Evolutionary conservation across 768 basidiomycete species (phyloP).

Genomic region (Ramaria sp.): DNA sequence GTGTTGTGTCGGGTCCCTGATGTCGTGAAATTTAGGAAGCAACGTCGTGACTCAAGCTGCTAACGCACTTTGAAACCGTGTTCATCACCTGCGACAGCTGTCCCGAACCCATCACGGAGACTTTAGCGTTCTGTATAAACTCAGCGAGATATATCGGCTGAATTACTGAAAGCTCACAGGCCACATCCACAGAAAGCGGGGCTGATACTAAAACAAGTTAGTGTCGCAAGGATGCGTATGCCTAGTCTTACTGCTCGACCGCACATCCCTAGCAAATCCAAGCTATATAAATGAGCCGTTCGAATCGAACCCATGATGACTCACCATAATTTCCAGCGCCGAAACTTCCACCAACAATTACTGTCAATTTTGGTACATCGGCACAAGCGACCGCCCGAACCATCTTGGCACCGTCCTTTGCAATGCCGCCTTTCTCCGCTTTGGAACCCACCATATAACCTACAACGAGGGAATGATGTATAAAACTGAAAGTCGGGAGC

Average conservation of each 20-base stretch:
- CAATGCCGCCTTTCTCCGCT: slow-evolving; percentile 89
- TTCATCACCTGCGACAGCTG: slow-evolving; percentile 93
- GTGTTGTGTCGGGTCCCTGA: slow-evolving; percentile 74
- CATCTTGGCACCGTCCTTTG: slow-evolving; percentile 96
- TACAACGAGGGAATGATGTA: slow-evolving; percentile 16
- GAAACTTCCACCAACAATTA: slow-evolving; percentile 87
- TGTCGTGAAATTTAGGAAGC: not conserved
- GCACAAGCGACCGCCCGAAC: slow-evolving; percentile 91
- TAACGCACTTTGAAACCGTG: slow-evolving; percentile 65
- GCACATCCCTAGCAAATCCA: slow-evolving; percentile 62
- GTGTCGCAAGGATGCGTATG: not conserved
- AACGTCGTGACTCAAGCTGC: not conserved
- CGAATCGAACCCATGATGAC: slow-evolving; percentile 13
- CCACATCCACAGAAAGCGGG: slow-evolving; percentile 98
- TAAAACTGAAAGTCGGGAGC: not conserved
- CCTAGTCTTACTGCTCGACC: slow-evolving; percentile 67
- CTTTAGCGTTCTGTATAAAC: slow-evolving; percentile 64
- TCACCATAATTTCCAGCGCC: slow-evolving; percentile 92
- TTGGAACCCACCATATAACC: slow-evolving; percentile 96
- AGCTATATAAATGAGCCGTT: slow-evolving; percentile 10
- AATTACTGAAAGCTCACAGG: slow-evolving; percentile 46
- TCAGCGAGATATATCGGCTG: not conserved
- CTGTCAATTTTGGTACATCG: slow-evolving; percentile 89
- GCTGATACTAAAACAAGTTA: slow-evolving; percentile 56
- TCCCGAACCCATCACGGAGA: slow-evolving; percentile 91